Base-by-base conservation (phyloP, 495 filamentous ascomycete species). In the Lentithecium fluviatile region DNA sequence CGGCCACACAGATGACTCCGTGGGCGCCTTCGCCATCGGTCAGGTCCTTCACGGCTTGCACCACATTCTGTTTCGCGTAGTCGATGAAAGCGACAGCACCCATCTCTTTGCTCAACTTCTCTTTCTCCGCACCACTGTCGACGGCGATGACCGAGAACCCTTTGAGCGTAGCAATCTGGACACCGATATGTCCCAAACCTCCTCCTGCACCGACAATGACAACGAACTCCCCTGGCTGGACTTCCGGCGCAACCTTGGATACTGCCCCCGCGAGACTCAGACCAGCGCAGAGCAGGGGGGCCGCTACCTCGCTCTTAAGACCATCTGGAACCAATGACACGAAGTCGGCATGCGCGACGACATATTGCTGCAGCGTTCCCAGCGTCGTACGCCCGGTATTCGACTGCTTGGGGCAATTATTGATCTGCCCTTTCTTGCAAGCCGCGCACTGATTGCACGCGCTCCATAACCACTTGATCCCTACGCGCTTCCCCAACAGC, bases 321-420 rank as follows among this genome's bases (percentile, higher is more conserved):
- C 68, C 69, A n/a, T 88, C 86, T 0, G 92, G 91, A 61, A 96
- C 95, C 62, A 83, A 81, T 72, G 91, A 75, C 7, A 86, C 88
- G 67, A 91, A 96, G 19, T 84, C 81, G 0, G 90, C 89, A 71
- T 94, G 92, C 47, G 82, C 92, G 69, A 96, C 83, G 70, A 82
- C 81, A 74, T 95, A 96, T 75, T 97, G 86, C 77, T 95, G 91
- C 81, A 96, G 95, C 42, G 83, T 85, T 42, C 91, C 91, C 72
- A 94, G 88, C 53, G 94, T 89, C 2, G 88, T 93, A 75, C 95
- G 93, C 32, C 91, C 91, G 0, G 89, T 92, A 29, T 95, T 82
- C 29, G 79, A 67, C 21, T 88, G 85, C 32, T 86, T 66, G 1
- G 80, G 70, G 76, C 91, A 96, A 2, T 17, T 84, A 83, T 58